Evolutionary conservation across 352 stramenopile species (phyloP).

Genomic region (Blastocystis sp.): DNA sequence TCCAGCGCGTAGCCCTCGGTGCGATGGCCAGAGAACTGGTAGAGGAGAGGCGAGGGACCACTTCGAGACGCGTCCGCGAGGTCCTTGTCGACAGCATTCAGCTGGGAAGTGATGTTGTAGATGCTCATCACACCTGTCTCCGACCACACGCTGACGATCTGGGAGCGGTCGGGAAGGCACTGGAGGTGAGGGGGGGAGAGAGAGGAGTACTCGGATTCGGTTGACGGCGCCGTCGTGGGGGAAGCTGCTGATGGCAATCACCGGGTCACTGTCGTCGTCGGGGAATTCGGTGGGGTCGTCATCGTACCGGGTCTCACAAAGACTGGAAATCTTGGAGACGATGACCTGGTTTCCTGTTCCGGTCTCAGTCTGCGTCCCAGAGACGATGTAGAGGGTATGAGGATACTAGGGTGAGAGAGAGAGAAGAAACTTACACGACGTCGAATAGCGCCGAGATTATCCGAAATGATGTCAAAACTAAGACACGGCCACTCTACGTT

Average conservation of each 20-base stretch:
- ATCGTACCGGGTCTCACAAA: conserved; percentile 84
- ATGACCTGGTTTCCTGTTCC: conserved; percentile 88
- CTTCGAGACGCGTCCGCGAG: not conserved
- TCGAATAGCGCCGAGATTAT: conserved; percentile 85
- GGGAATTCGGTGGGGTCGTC: conserved; percentile 69
- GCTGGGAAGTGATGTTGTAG: conserved; percentile 84
- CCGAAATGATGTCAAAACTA: conserved; percentile 89
- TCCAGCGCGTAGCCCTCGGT: conserved; percentile 95
- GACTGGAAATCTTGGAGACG: conserved; percentile 92
- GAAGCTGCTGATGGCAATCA: conserved; percentile 87
- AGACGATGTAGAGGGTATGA: conserved; percentile 87
- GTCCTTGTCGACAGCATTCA: conserved; percentile 74
- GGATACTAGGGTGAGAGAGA: conserved; percentile 73
- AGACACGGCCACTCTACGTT: conserved; percentile 92
- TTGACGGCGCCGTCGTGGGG: conserved; percentile 89
- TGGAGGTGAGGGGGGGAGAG: not conserved
- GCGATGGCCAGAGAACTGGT: conserved; percentile 86
- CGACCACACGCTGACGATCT: conserved; percentile 92
- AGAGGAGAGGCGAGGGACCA: conserved; percentile 68
- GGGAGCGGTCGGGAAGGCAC: conserved; percentile 66
- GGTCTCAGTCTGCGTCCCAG: conserved; percentile 86
- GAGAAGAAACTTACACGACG: conserved; percentile 64
- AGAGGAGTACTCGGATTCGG: conserved; percentile 71
- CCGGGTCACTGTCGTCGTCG: conserved; percentile 84
- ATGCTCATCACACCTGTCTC: conserved; percentile 88